Evolutionary conservation across 257 asterid genomes (phyloP), one percentile per base, ranked within the genome.

Genomic region (Solanum medicagineum): DNA sequence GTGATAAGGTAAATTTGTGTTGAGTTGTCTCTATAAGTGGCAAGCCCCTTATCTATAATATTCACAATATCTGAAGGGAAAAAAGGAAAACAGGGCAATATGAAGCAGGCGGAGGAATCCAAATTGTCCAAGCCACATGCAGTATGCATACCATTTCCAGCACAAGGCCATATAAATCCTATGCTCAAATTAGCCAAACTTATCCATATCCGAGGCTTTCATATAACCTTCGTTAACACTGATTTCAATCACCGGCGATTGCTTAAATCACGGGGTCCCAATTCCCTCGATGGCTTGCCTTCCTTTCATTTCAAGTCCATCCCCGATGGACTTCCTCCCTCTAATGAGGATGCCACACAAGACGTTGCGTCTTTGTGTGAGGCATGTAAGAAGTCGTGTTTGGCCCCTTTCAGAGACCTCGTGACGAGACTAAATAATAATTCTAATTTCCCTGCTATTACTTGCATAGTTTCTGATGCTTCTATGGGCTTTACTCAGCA

Each of bases 261-360:
- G 17, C 47, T 86, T 14, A 83, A 42, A 8, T 86, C 88, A 8
- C 42, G 55, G 17, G 88, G 84, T 6, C 1, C 32, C 36, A 51
- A 47, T 26, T 57, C 81, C 16, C 69, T 85, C 53, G 40, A 2
- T 54, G 63, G 91, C 65, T 55, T 83, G 3, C 68, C 87, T 8
- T 45, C 84, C 16, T 85, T 89, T 80, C 70, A 49, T 2, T 89
- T 89, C 47, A 83, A 85, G 83, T 69, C 88, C 44, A 84, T 89
- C 6, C 86, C 90, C n/a, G 90, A 88, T 19, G 90, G 90, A 16
- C 87, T 88, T 14, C 86, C 90, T 7, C 77, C 74, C 13, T 86
- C 88, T 3, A 32, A 32, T 0, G 4, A 32, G 22, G 89, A 88
- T 45, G 71, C 89, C 7, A 83, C 88, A 57, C 90, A 86, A 62